A percentile compares a stretch with the other conserved stretches of the same genome.
Evolutionary conservation across 768 basidiomycete genomes (phyloP).

Genomic region (Tylopilus vinaceipallidus): DNA sequence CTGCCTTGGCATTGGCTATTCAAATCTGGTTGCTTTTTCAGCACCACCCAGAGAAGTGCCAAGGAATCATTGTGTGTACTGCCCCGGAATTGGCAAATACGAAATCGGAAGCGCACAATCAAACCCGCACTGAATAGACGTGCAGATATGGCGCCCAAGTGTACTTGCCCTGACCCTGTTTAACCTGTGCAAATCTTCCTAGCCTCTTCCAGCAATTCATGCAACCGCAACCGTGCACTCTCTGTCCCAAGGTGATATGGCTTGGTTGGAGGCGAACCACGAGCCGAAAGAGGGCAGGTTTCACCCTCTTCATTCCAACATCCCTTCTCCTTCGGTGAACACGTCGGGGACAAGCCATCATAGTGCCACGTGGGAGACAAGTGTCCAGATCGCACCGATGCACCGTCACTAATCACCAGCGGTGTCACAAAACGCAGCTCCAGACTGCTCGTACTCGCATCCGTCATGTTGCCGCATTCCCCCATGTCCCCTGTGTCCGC

Average conservation of each 20-base stretch:
- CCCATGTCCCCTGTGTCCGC: background rate
- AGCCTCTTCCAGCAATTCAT: conserved; percentile 19
- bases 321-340: background rate
- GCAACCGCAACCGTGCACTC: conserved; percentile 11
- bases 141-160: no score
- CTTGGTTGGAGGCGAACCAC: background rate
- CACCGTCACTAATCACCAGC: background rate
- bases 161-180: no score
- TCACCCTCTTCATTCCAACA: conserved; percentile 1
- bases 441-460: conserved; percentile 17
- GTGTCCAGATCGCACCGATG: background rate
- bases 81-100: no score
- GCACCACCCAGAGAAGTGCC: no score
- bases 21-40: no score
- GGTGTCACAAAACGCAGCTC: conserved; percentile 20
- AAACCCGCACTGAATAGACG: no score
- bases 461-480: background rate
- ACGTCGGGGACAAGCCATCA: background rate
- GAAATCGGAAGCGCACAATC: no score
- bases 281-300: background rate
- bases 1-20: no score
- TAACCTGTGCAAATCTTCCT: background rate
- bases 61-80: no score
- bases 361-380: conserved; percentile 22
- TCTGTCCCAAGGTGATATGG: conserved; percentile 6